These are phyloP conservation scores for Ambrosiella beaveri DNA, from an alignment of 2,329 filamentous ascomycete species.

Conservation along the genomic window DNA sequence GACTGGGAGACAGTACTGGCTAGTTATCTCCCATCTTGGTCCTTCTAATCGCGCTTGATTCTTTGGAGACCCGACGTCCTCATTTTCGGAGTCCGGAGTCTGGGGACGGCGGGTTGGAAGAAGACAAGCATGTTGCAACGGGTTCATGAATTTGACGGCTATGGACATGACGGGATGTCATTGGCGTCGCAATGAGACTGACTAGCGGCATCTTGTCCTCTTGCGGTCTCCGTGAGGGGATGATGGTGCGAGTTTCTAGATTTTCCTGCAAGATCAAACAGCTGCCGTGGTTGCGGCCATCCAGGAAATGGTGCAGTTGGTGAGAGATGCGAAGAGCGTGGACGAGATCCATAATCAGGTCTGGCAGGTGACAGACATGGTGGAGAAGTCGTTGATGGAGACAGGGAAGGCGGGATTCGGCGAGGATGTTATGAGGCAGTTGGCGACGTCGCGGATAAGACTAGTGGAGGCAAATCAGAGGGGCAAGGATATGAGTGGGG, in stretches of 20 bases:
- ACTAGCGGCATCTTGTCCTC: neutral
- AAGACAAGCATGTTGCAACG: slow-evolving; percentile 6
- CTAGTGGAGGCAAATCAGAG: slow-evolving; percentile 37
- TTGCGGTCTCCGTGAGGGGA: too few relatives aligned
- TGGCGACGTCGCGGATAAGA: slow-evolving; percentile 47
- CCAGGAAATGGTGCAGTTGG: slow-evolving; percentile 59
- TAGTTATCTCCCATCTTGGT: neutral
- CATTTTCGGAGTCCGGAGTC: neutral
- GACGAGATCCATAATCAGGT: slow-evolving; percentile 17
- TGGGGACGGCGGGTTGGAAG: neutral
- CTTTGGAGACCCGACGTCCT: neutral
- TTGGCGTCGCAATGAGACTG: slow-evolving; percentile 14
- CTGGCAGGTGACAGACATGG: slow-evolving; percentile 17
- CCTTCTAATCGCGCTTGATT: slow-evolving; percentile 1
- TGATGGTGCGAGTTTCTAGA: slow-evolving; percentile 23
- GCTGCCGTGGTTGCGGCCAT: slow-evolving; percentile 63
- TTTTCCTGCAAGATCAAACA: slow-evolving; percentile 71
- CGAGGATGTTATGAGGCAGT: slow-evolving; percentile 32
- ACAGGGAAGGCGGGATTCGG: slow-evolving; percentile 40
- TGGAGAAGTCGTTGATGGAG: slow-evolving; percentile 50
- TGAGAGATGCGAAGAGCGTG: slow-evolving; percentile 47
- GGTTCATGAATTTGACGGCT: neutral
- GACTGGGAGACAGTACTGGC: neutral
- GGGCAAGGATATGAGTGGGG: slow-evolving; percentile 39
- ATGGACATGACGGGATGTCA: neutral